A percentile compares a stretch with the other conserved stretches of the same genome.
These are phyloP conservation scores for Stephania yunnanensis DNA, from an alignment of 164 flowering plant species.

Conservation along the genomic window DNA sequence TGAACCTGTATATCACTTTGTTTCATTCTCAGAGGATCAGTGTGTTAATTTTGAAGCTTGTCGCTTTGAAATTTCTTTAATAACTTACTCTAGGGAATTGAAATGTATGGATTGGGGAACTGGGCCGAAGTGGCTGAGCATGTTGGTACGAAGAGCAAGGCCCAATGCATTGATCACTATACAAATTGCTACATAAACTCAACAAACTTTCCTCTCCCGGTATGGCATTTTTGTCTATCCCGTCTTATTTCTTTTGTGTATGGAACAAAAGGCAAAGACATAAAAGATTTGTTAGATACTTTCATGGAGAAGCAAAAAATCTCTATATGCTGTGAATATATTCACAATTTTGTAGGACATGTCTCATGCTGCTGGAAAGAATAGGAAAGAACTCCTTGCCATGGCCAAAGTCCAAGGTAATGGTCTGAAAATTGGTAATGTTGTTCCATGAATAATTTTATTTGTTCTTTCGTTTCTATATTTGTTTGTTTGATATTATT, in stretches of 20 bases:
- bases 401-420: conserved; percentile 79
- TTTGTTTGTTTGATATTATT: not conserved
- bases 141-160: conserved; percentile 91
- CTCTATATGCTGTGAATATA: not conserved
- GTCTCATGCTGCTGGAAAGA: conserved; percentile 94
- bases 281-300: not conserved
- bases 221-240: conserved; percentile 23
- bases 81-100: conserved; percentile 58
- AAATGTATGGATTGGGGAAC: conserved; percentile 92
- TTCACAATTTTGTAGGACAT: conserved; percentile 49
- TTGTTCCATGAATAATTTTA: not conserved
- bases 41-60: not conserved
- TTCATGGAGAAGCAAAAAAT: not conserved
- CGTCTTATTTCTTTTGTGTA: not conserved
- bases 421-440: conserved; percentile 45
- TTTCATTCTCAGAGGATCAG: not conserved
- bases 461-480: not conserved
- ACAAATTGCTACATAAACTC: conserved; percentile 69
- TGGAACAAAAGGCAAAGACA: not conserved
- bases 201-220: conserved; percentile 90
- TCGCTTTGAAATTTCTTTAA: conserved; percentile 3
- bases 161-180: conserved; percentile 77
- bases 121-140: conserved; percentile 96
- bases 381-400: conserved; percentile 86
- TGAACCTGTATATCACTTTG: not conserved